Evolutionary conservation across 2,329 filamentous ascomycete genomes (phyloP).

Genomic region (Claviceps lovelessii): DNA sequence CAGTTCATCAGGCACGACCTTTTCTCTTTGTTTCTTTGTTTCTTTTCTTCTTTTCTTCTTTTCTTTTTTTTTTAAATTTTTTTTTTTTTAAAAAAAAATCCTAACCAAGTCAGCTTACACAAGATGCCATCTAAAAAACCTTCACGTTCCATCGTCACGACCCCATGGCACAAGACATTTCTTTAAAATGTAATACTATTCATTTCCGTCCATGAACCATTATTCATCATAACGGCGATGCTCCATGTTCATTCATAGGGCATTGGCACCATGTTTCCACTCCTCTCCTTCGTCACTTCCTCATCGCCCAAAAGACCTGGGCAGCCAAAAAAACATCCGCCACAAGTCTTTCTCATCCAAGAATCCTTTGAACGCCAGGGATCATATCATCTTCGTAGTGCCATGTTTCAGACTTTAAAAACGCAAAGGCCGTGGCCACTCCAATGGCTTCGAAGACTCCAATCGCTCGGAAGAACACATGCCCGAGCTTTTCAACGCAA

Average conservation of each 20-base stretch:
- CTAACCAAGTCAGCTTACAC: too few relatives aligned
- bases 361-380: neutral
- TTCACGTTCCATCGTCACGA: too few relatives aligned
- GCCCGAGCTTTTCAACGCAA: too few relatives aligned
- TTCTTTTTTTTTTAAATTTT: too few relatives aligned
- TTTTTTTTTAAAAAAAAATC: too few relatives aligned
- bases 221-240: slow-evolving; percentile 3
- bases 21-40: neutral
- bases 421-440: too few relatives aligned
- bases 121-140: too few relatives aligned
- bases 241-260: slow-evolving; percentile 1
- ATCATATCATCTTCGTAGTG: neutral
- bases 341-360: neutral
- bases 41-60: neutral
- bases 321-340: neutral
- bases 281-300: neutral
- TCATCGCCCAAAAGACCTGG: neutral
- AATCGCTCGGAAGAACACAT: too few relatives aligned
- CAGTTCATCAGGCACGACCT: too few relatives aligned
- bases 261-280: neutral
- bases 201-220: neutral
- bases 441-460: too few relatives aligned
- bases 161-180: too few relatives aligned
- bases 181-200: neutral
- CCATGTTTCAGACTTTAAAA: neutral